Conservation (phyloP, 139 green algal genomes). For the Mychonastes homosphaera region DNA sequence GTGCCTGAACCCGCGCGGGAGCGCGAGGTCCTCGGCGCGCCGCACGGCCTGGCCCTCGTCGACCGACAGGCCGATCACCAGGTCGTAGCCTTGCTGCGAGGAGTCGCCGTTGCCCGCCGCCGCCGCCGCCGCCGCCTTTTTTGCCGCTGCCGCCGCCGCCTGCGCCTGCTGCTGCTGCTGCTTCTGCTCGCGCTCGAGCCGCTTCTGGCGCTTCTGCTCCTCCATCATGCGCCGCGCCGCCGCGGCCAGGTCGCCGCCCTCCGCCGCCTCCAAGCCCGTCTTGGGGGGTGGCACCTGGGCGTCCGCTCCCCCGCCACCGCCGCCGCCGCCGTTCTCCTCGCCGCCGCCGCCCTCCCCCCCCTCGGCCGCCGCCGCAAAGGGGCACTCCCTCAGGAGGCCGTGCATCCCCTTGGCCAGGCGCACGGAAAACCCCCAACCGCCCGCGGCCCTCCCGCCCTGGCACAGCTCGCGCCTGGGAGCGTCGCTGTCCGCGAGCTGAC, state of each 20-base stretch:
- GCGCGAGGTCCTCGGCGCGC: constrained; percentile 29
- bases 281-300: too few species aligned
- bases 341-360: not conserved
- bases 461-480: not conserved
- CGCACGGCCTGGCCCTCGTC: constrained; percentile 20
- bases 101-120: not conserved
- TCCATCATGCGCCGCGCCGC: not conserved
- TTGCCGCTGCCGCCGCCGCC: too few species aligned
- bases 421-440: constrained; percentile 81
- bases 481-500: constrained; percentile 17
- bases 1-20: constrained; percentile 62
- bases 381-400: constrained; percentile 42
- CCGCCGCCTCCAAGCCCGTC: not conserved
- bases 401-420: constrained; percentile 54
- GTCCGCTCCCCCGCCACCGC: not conserved
- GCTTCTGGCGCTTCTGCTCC: not conserved
- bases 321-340: not conserved
- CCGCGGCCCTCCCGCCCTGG: not conserved
- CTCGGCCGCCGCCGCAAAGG: constrained; percentile 26
- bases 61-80: not conserved
- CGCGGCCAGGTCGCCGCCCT: too few species aligned
- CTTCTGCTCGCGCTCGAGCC: too few species aligned
- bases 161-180: too few species aligned
- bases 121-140: not conserved
- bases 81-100: not conserved